Evolutionary conservation across 768 basidiomycete species (phyloP).

Genomic region (Leucocoprinus leucothites): DNA sequence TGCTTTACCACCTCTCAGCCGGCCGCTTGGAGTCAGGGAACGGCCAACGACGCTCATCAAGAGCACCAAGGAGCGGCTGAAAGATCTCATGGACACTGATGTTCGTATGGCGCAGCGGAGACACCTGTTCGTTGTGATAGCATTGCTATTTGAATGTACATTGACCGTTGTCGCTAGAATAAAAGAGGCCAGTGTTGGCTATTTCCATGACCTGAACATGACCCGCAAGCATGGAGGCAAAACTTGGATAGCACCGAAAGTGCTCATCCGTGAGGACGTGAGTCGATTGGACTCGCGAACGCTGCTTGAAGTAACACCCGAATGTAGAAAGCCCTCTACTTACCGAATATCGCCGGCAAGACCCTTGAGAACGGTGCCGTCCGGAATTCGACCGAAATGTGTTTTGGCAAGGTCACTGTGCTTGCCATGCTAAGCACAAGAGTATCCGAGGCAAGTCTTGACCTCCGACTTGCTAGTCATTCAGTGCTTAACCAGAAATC

Average conservation of each 20-base stretch:
- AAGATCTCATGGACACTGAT: conserved; percentile 71
- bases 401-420: conserved; percentile 72
- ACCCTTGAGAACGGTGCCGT: conserved; percentile 51
- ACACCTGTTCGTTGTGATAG: conserved; percentile 43
- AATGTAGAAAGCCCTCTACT: conserved; percentile 81
- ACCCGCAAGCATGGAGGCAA: conserved; percentile 86
- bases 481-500: not conserved
- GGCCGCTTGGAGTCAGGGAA: conserved; percentile 77
- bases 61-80: conserved; percentile 58
- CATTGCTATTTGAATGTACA: not conserved
- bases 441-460: conserved; percentile 73
- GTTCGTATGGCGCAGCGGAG: conserved; percentile 66
- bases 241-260: conserved; percentile 89
- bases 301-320: conserved; percentile 4
- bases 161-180: conserved; percentile 27
- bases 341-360: conserved; percentile 82
- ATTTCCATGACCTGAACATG: conserved; percentile 82
- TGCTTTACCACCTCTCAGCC: conserved; percentile 38
- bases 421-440: conserved; percentile 81
- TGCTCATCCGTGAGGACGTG: conserved; percentile 89
- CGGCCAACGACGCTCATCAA: conserved; percentile 58
- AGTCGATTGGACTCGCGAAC: conserved; percentile 24
- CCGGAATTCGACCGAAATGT: conserved; percentile 76
- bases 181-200: conserved; percentile 68
- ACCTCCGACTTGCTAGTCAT: not conserved